These are phyloP conservation scores for Cronartium quercuum DNA, from an alignment of 1,284 basidiomycete species.

Conservation along the genomic window DNA sequence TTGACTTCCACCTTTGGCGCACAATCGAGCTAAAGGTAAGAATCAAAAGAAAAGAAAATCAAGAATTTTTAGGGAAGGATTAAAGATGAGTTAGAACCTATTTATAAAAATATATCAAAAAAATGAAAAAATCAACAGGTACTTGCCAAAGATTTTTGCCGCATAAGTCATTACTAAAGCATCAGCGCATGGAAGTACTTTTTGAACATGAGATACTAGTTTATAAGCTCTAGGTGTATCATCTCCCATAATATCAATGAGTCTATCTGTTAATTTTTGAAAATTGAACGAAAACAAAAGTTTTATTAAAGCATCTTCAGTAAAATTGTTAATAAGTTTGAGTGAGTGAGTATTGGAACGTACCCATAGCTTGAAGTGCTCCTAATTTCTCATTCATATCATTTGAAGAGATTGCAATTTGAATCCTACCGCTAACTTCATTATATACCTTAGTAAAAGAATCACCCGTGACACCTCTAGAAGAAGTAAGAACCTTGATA, in stretches of 20 bases:
- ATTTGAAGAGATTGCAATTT: slow-evolving; percentile 36
- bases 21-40: slow-evolving; percentile 43
- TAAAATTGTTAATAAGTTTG: background rate
- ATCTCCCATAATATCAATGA: slow-evolving; percentile 40
- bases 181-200: slow-evolving; percentile 47
- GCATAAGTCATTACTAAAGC: slow-evolving; percentile 48
- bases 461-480: slow-evolving; percentile 36
- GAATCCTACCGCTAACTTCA: slow-evolving; percentile 38
- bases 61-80: background rate
- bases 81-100: too few relatives aligned
- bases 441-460: slow-evolving; percentile 39
- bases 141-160: slow-evolving; percentile 47
- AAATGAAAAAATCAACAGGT: too few relatives aligned
- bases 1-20: slow-evolving; percentile 45
- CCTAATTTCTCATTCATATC: slow-evolving; percentile 40
- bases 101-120: too few relatives aligned
- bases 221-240: slow-evolving; percentile 47
- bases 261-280: slow-evolving; percentile 12
- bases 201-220: slow-evolving; percentile 46
- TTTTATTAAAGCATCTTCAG: background rate
- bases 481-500: slow-evolving; percentile 34
- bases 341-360: background rate
- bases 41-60: background rate
- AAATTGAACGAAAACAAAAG: background rate
- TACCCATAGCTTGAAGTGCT: slow-evolving; percentile 39